Evolutionary conservation across 345 rosid species (phyloP), one percentile per base, ranked within the genome.

Genomic region (Aethionema arabicum): DNA sequence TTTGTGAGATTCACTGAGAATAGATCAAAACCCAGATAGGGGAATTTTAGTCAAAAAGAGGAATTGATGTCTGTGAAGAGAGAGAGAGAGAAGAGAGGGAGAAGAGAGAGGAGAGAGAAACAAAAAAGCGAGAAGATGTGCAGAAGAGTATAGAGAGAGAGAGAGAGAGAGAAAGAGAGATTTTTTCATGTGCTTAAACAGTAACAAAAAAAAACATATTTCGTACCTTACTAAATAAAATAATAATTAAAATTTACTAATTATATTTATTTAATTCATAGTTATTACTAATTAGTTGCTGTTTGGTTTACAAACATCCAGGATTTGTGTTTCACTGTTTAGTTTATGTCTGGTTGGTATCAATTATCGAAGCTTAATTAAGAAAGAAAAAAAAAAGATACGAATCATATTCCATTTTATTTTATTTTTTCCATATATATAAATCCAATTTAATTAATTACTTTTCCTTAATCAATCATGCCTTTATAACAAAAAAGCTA

Each of bases 41-140:
- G 63, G 59, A 72, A 72, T 66, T 66, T 72, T 67, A 66, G 68
- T 66, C 72, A 66, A 72, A 72, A 72, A 55, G 72, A 16, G 29
- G 54, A 66, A 66, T 66, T 66, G 63, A 52, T 66, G 76, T 60
- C 63, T 60, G 68, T 44, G 39, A 39, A 59, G 56, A 43, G 7
- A 59, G 60, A 57, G 41, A 56, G 32, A 47, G 48, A 40, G 44
- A 40, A 40, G 12, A n/a, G 27, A 21, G 27, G 2, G 27, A 21
- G 27, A 21, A 21, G 27, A 40, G 44, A 40, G 44, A 40, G 44
- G n/a, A 7, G 12, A n/a, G 27, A 21, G 27, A 21, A 2, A 21
- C 2, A 21, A n/a, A 2, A 40, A 3, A 40, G 44, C 1, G 44
- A 40, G 44, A 40, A 56, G 41, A 35, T 49, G 59, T 50, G 52